A percentile compares a stretch with the other conserved stretches of the same genome.
These are phyloP conservation scores for Wickerhamia fluorescens DNA, from an alignment of 805 yeast genomes.

Conservation along the genomic window DNA sequence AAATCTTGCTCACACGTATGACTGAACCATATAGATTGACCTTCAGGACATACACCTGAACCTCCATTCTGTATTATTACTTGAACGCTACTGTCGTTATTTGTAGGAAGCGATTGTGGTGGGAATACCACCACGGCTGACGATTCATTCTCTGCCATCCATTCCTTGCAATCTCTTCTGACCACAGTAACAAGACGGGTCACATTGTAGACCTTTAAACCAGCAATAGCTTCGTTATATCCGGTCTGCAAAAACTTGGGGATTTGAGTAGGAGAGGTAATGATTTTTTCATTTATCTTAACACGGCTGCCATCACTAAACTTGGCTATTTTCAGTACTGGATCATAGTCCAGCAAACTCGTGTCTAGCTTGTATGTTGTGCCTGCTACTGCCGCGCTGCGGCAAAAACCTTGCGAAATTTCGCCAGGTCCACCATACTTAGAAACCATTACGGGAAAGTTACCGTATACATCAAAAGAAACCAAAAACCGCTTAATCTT, in stretches of 20 bases:
- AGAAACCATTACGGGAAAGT: slow-evolving; percentile 85
- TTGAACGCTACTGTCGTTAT: slow-evolving; percentile 72
- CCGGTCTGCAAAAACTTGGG: slow-evolving; percentile 38
- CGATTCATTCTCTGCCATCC: slow-evolving; percentile 82
- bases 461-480: slow-evolving; percentile 88
- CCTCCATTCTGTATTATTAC: slow-evolving; percentile 83
- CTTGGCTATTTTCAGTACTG: slow-evolving; percentile 55
- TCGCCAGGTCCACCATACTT: slow-evolving; percentile 97
- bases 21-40: slow-evolving; percentile 85
- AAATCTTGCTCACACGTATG: slow-evolving; percentile 66
- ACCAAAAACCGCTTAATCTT: slow-evolving; percentile 77
- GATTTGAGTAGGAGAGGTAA: slow-evolving; percentile 64
- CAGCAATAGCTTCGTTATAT: slow-evolving; percentile 35
- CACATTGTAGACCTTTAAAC: slow-evolving; percentile 43
- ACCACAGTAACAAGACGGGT: slow-evolving; percentile 79
- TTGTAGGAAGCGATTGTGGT: slow-evolving; percentile 61
- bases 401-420: slow-evolving; percentile 90
- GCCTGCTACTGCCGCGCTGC: slow-evolving; percentile 98
- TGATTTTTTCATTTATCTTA: slow-evolving; percentile 70
- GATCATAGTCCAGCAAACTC: slow-evolving; percentile 56
- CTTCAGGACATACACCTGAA: slow-evolving; percentile 80
- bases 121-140: slow-evolving; percentile 92
- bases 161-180: slow-evolving; percentile 79
- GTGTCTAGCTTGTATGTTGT: slow-evolving; percentile 85
- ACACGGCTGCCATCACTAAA: slow-evolving; percentile 72